phyloP scores from a whole-genome alignment of 371 early-diverging fungal genomes.

The Mortierella polycephala region DNA sequence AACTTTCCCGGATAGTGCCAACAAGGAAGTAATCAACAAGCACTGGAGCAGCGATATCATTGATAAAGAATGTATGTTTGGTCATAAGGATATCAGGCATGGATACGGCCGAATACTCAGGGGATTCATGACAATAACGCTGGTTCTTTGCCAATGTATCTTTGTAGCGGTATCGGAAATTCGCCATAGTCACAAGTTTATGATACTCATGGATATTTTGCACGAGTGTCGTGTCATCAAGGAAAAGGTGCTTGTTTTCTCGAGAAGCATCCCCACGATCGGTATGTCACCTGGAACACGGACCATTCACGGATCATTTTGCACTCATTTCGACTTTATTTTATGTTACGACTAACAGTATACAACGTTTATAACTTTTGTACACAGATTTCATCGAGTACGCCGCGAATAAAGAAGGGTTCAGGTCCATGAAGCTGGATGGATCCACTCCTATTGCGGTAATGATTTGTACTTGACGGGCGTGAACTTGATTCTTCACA shows the following conservation, averaged over 20 bases:
- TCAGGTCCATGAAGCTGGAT: slow-evolving; percentile 17
- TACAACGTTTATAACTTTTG: not conserved
- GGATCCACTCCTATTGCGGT: slow-evolving; percentile 23
- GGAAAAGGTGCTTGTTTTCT: slow-evolving; percentile 83
- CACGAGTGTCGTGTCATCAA: slow-evolving; percentile 50
- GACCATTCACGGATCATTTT: not conserved
- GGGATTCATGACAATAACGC: not conserved
- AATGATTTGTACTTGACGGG: not conserved
- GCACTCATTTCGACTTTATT: not conserved
- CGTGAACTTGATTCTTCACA: too few species aligned
- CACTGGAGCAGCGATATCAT: slow-evolving; percentile 15
- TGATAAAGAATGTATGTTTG: slow-evolving; percentile 12
- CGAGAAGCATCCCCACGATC: slow-evolving; percentile 74
- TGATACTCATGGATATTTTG: slow-evolving; percentile 62
- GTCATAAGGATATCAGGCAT: too few species aligned
- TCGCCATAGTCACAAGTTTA: slow-evolving; percentile 61
- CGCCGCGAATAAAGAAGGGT: slow-evolving; percentile 8
- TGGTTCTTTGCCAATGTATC: not conserved
- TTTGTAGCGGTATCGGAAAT: slow-evolving; percentile 23
- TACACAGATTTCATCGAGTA: slow-evolving; percentile 64
- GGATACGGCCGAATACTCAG: too few species aligned
- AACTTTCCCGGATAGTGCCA: slow-evolving; percentile 11
- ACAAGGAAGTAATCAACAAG: slow-evolving; percentile 3
- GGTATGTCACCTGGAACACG: slow-evolving; percentile 48
- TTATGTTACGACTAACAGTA: too few species aligned